A percentile compares a stretch with the other conserved stretches of the same genome.
Conservation (phyloP, 2,329 filamentous ascomycete species). For the Byssothecium circinans region DNA sequence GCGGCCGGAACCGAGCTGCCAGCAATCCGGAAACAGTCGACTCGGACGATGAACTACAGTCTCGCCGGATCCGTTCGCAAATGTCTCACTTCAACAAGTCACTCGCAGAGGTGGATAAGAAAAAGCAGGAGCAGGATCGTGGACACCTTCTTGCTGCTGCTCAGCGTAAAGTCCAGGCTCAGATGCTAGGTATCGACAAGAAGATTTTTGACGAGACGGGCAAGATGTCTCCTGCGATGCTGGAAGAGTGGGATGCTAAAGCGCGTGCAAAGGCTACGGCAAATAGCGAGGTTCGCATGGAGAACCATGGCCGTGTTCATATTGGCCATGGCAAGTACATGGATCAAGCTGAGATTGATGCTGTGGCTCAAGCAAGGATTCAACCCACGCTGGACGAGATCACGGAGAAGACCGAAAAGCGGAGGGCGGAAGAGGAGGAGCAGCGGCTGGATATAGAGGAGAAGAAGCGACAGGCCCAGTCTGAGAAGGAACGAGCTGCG, state of each 20-base stretch:
- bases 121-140: slow-evolving; percentile 75
- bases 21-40: slow-evolving; percentile 62
- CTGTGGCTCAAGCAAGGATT: slow-evolving; percentile 73
- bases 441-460: slow-evolving; percentile 65
- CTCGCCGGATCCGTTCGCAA: slow-evolving; percentile 72
- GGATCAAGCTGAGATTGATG: slow-evolving; percentile 75
- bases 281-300: slow-evolving; percentile 63
- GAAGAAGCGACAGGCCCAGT: slow-evolving; percentile 61
- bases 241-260: slow-evolving; percentile 78
- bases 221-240: slow-evolving; percentile 66
- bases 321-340: slow-evolving; percentile 82
- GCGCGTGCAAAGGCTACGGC: slow-evolving; percentile 69
- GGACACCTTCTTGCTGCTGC: slow-evolving; percentile 75
- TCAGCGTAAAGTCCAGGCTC: slow-evolving; percentile 80
- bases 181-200: slow-evolving; percentile 79
- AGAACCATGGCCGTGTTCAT: slow-evolving; percentile 62
- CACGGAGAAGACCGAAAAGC: slow-evolving; percentile 72
- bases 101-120: slow-evolving; percentile 68
- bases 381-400: slow-evolving; percentile 87
- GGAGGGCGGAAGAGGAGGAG: slow-evolving; percentile 67
- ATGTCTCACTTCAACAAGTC: slow-evolving; percentile 76
- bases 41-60: slow-evolving; percentile 63
- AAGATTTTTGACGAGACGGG: slow-evolving; percentile 77
- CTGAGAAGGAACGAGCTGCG: slow-evolving; percentile 55
- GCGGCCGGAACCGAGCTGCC: slow-evolving; percentile 62